Conservation (phyloP, 768 basidiomycete genomes). For the Candolleomyces efflorescens region DNA sequence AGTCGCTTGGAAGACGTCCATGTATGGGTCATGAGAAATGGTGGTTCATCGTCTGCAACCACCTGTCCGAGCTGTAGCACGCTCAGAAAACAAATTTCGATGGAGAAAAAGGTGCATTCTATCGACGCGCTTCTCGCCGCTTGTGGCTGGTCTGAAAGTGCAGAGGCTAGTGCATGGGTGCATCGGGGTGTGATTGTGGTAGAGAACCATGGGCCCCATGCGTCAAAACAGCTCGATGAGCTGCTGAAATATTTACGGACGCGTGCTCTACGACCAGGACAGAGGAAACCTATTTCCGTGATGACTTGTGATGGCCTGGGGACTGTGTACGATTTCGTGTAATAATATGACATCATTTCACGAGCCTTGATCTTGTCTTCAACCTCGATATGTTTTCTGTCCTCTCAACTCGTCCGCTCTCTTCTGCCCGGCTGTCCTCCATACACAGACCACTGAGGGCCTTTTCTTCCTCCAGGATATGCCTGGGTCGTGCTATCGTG, state of each 20-base stretch:
- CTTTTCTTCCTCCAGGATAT: slow-evolving; percentile 27
- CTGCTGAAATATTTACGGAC: neutral
- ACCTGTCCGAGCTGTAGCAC: slow-evolving; percentile 19
- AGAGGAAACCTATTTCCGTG: neutral
- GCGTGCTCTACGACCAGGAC: neutral
- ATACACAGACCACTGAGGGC: neutral
- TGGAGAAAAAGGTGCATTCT: slow-evolving; percentile 32
- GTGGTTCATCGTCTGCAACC: neutral
- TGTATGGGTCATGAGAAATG: slow-evolving; percentile 24
- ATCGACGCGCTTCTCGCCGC: slow-evolving; percentile 43
- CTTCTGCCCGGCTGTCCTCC: too few species aligned
- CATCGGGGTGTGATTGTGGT: slow-evolving; percentile 36
- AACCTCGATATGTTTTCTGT: slow-evolving; percentile 15
- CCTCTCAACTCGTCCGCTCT: slow-evolving; percentile 4
- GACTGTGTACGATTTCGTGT: neutral
- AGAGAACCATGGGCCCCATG: slow-evolving; percentile 15
- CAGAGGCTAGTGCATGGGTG: slow-evolving; percentile 9
- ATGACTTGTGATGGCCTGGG: neutral
- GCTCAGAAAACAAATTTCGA: slow-evolving; percentile 30
- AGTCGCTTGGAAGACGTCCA: slow-evolving; percentile 10
- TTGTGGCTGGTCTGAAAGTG: slow-evolving; percentile 36
- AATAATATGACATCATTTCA: neutral
- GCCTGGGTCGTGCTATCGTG: slow-evolving; percentile 57
- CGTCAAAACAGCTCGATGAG: neutral
- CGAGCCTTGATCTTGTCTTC: neutral